These are phyloP conservation scores for Wickerhamomyces chambardii DNA, from an alignment of 805 yeast genomes.

Conservation along the genomic window DNA sequence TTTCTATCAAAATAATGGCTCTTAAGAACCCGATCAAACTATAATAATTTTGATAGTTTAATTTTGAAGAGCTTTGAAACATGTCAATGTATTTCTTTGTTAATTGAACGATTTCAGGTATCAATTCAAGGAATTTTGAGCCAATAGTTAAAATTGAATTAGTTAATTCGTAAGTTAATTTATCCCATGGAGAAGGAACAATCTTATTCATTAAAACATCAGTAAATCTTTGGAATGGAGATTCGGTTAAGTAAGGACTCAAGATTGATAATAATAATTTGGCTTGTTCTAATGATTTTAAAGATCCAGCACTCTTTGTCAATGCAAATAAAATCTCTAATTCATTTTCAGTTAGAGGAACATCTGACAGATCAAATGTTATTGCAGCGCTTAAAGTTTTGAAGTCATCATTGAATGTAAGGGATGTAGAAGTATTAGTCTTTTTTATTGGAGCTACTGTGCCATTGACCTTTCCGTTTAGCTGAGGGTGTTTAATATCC, in stretches of 20 bases:
- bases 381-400: constrained; percentile 11
- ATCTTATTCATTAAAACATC: constrained; percentile 23
- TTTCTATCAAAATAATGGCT: constrained; percentile 15
- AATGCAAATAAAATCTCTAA: constrained; percentile 45
- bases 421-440: too few species aligned
- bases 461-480: not conserved
- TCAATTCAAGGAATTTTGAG: constrained; percentile 18
- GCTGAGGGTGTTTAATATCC: not conserved
- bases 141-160: constrained; percentile 19
- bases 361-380: constrained; percentile 8
- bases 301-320: constrained; percentile 24
- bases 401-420: constrained; percentile 9
- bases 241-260: constrained; percentile 36
- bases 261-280: constrained; percentile 29
- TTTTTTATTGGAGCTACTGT: too few species aligned
- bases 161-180: constrained; percentile 25
- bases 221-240: constrained; percentile 41
- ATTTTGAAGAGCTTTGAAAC: constrained; percentile 5
- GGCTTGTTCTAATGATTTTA: constrained; percentile 28
- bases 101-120: constrained; percentile 8
- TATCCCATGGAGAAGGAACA: constrained; percentile 29
- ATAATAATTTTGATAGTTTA: constrained; percentile 16
- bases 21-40: constrained; percentile 29
- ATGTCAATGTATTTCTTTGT: constrained; percentile 17
- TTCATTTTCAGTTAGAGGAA: constrained; percentile 33